Base-by-base conservation (phyloP, 805 yeast species). In the Scheffersomyces stipitis region DNA sequence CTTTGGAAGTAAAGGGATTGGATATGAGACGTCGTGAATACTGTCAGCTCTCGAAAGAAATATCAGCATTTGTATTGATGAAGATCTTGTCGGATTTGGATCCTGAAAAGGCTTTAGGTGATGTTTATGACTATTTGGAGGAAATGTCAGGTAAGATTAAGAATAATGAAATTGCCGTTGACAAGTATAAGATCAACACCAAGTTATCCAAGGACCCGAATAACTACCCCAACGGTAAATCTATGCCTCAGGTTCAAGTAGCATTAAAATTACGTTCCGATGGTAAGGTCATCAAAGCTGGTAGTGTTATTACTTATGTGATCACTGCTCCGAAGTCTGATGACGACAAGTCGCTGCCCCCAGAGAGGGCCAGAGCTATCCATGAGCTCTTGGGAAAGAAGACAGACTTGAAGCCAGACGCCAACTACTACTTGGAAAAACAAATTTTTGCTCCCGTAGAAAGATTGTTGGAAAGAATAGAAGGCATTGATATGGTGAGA, bases 1-100 rank as follows among this genome's bases (percentile, higher is more conserved):
- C 66, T 14, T 69, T 91, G 44, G 97, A 93, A 60, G 96, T 91
- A 30, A 93, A 93, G 60, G 99, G 99, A 54, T 75, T 93, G 33
- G 99, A 93, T 69, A 83, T 93, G 95, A 81, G 78, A 55, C 89
- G 99, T 62, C 87, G 99, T 71, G 99, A 93, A 62, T 93, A 77
- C 60, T 88, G 97, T 66, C 95, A 89, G 33, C 65, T 93, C 33
- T 87, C 98, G 1, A 93, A 90, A 58, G 96, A 91, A 37, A 78
- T 86, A 4, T 88, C 96, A 1, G 78, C 80, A 5, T 81, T 73
- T 58, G 86, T 87, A 4, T 71, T 93, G 50, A 71, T 83, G 47
- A 78, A 83, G 45, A 66, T 91, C 30, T 69, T 91, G 15, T 75
- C 85, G 6, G 88, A 83, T 44, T 64, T 67, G 18, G 96, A 87